Conservation (phyloP, 257 asterid species). For the Solanum medicagineum region DNA sequence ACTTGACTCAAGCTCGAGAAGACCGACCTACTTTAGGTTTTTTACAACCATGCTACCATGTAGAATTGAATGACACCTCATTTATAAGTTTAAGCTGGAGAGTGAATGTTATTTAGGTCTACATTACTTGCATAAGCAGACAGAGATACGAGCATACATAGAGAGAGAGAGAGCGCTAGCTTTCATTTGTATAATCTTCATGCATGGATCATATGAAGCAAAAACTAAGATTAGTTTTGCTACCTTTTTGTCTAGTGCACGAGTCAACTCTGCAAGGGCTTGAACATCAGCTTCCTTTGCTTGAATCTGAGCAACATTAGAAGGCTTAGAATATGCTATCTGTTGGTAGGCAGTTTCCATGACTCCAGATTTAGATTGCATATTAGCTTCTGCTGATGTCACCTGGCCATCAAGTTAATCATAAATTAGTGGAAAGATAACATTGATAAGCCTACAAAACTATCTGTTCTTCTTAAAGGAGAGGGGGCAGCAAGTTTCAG, state of each 20-base stretch:
- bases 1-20: not conserved
- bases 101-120: not conserved
- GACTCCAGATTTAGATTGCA: conserved; percentile 21
- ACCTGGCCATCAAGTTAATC: conserved; percentile 24
- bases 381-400: conserved; percentile 30
- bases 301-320: conserved; percentile 36
- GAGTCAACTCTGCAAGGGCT: conserved; percentile 70
- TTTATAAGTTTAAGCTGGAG: not conserved
- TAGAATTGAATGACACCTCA: not conserved
- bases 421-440: not conserved
- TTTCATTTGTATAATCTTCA: not conserved
- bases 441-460: not conserved
- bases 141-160: not conserved
- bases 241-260: conserved; percentile 92
- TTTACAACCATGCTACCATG: not conserved
- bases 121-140: not conserved
- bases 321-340: conserved; percentile 26
- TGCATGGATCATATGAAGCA: not conserved
- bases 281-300: conserved; percentile 90
- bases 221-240: not conserved
- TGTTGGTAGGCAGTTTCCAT: conserved; percentile 28
- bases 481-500: not conserved
- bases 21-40: not conserved
- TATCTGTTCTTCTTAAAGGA: not conserved
- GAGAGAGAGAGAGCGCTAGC: not conserved